These are phyloP conservation scores for Capsicum chinense DNA, from an alignment of 257 asterid genomes.

Conservation along the genomic window DNA sequence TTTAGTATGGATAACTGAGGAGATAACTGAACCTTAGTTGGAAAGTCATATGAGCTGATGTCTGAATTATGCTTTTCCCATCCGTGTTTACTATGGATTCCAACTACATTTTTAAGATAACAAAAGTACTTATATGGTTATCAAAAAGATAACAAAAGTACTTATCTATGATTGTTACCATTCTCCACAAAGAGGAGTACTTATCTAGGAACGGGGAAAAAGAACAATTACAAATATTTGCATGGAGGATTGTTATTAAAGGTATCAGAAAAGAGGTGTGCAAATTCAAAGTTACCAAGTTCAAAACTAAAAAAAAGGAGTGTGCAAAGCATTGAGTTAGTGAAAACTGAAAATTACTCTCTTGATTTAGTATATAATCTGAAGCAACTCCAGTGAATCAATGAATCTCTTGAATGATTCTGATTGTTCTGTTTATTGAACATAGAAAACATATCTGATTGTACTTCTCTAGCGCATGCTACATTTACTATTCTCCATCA, in stretches of 20 bases:
- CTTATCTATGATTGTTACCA: not conserved
- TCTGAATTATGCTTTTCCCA: not conserved
- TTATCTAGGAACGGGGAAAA: not conserved
- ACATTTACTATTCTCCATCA: not conserved
- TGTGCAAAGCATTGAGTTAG: not conserved
- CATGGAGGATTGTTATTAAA: not conserved
- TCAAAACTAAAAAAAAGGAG: too few species aligned
- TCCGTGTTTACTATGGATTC: not conserved
- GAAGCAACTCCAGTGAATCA: not conserved
- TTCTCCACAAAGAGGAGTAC: not conserved
- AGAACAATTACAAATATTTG: not conserved
- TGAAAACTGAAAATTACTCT: not conserved
- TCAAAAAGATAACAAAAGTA: too few species aligned
- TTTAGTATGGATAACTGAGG: not conserved
- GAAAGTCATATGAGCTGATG: not conserved
- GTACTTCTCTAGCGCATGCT: slow-evolving; percentile 1
- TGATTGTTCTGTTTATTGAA: not conserved
- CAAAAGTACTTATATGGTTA: too few species aligned
- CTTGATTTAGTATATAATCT: not conserved
- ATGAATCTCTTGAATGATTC: not conserved
- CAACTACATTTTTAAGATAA: not conserved
- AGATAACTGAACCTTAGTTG: not conserved
- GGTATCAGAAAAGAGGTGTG: not conserved
- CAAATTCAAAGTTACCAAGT: too few species aligned
- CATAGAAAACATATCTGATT: not conserved